Evolutionary conservation across 345 rosid genomes (phyloP).

Genomic region (rapeseed (Brassica napus)): DNA sequence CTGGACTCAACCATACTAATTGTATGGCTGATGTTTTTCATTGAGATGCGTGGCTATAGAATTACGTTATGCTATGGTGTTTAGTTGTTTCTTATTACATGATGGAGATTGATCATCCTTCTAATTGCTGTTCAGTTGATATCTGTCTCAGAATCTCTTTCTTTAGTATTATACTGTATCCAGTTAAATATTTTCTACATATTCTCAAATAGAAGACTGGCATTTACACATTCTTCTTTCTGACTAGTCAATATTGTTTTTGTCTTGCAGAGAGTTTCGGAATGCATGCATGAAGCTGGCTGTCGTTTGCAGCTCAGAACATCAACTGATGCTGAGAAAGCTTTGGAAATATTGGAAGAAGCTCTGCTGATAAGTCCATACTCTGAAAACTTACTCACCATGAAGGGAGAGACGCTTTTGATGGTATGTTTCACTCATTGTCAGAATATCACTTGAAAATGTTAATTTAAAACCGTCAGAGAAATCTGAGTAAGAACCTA

Average conservation of each 20-base stretch:
- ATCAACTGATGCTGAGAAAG: conserved; percentile 53
- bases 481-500: conserved; percentile 1
- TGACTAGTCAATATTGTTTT: conserved; percentile 9
- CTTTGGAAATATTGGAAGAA: conserved; percentile 69
- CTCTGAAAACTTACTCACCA: conserved; percentile 76
- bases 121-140: background rate
- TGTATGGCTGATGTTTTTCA: conserved; percentile 2
- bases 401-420: conserved; percentile 82
- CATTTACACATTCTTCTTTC: background rate
- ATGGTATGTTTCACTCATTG: conserved; percentile 50
- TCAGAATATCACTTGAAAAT: conserved; percentile 12
- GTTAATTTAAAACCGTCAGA: background rate
- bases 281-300: conserved; percentile 57
- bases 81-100: conserved; percentile 20
- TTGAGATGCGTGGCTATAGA: conserved; percentile 1
- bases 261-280: conserved; percentile 72
- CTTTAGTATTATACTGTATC: background rate
- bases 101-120: conserved; percentile 17
- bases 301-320: conserved; percentile 53
- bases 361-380: conserved; percentile 60
- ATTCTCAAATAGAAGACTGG: conserved; percentile 13
- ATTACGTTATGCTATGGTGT: conserved; percentile 8
- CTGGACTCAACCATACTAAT: conserved; percentile 17
- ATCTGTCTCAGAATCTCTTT: conserved; percentile 11
- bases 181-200: background rate